Conservation (phyloP, 2,329 filamentous ascomycete genomes). For the Trichophyton simii region DNA sequence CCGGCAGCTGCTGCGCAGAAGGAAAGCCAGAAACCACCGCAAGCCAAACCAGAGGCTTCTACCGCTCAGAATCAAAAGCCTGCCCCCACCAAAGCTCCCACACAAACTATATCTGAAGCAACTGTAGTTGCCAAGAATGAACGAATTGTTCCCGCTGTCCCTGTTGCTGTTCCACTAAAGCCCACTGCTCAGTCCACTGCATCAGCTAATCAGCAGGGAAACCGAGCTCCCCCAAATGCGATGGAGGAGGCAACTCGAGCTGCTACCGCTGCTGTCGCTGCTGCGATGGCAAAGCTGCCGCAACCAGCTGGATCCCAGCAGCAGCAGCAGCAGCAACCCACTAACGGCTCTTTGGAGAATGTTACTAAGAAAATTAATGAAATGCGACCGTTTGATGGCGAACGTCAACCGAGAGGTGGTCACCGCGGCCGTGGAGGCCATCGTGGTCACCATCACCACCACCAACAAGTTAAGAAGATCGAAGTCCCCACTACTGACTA, state of each 20-base stretch:
- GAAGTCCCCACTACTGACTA: conserved; percentile 86
- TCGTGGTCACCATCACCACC: conserved; percentile 32
- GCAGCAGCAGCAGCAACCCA: conserved; percentile 19
- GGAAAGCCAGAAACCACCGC: conserved; percentile 15
- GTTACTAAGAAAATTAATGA: conserved; percentile 36
- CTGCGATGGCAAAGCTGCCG: conserved; percentile 40
- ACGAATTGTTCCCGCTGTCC: conserved; percentile 36
- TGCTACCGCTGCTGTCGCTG: conserved; percentile 39
- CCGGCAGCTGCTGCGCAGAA: conserved; percentile 21
- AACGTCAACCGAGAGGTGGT: conserved; percentile 27
- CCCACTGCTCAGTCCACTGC: conserved; percentile 20
- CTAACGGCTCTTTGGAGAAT: conserved; percentile 28
- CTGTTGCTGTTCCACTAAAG: conserved; percentile 29
- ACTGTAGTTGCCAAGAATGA: conserved; percentile 27
- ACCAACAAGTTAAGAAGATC: conserved; percentile 50
- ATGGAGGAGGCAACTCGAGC: conserved; percentile 38
- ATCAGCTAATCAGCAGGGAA: conserved; percentile 20
- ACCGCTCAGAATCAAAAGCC: conserved; percentile 16
- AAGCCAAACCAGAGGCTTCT: conserved; percentile 16
- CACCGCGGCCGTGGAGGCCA: conserved; percentile 36
- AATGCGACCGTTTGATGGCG: conserved; percentile 31
- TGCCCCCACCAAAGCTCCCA: conserved; percentile 12
- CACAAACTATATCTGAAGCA: conserved; percentile 14
- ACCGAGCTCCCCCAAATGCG: conserved; percentile 12
- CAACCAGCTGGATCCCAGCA: conserved; percentile 27